Base-by-base conservation (phyloP, 202 grass and related monocot species). In the Zizania palustris region DNA sequence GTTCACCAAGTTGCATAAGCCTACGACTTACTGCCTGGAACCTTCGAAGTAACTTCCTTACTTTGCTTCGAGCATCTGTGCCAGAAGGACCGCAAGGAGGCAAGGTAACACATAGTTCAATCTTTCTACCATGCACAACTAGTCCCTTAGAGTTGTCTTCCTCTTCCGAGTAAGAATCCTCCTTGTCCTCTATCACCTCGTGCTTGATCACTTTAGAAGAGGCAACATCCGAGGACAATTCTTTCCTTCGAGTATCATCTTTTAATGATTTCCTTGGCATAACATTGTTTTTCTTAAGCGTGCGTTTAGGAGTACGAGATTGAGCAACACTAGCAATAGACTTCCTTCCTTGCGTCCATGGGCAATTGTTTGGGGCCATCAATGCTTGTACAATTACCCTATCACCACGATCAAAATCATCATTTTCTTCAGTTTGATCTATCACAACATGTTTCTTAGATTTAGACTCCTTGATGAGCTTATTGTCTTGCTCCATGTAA, bases 11-110 rank as follows among this genome's bases (percentile, higher is more conserved):
- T 79, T 90, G 85, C 46, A 83, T 79, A 50, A 95, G 35, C 81
- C 90, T 92, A 45, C 92, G 85, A 56, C 82, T 96, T 45, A 62
- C 22, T 7, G 33, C 44, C 6, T 99, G 92, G 85, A 96, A 99
- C 39, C 73, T 56, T 44, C 73, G 67, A 35, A 99, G 87, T 49
- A 88, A 78, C 75, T 71, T 92, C 71, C 58, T 88, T 10, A 95
- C 78, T 80, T 79, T 92, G 60, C 68, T 73, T 40, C 72, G 89
- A 42, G 71, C 78, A 72, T 76, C 75, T 5, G 70, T 19, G 43
- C 59, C 37, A 20, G 46, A 87, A 83, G 93, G 86, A 73, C 40
- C 56, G 18, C 60, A 37, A 13, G 85, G 62, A 72, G 75, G 83
- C 37, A 93, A 10, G 15, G 49, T 82, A 60, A 80, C 58, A 80